phyloP scores from a whole-genome alignment of 108 stramenopile genomes.

The Cyclotella cryptica region DNA sequence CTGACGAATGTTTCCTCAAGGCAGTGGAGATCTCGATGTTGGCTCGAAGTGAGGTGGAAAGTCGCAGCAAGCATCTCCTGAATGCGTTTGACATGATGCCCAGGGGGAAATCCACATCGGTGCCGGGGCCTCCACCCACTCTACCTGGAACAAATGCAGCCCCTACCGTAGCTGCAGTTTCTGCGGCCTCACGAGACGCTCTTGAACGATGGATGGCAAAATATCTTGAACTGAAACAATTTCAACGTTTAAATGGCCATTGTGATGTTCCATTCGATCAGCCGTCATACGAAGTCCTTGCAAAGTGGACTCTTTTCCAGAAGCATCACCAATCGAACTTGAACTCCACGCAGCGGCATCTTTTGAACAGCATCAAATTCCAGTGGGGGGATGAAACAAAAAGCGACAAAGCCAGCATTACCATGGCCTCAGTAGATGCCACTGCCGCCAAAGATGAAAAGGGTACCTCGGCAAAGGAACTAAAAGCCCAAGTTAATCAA shows the following conservation, averaged over 20 bases:
- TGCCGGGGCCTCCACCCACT: not conserved
- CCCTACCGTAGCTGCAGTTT: not conserved
- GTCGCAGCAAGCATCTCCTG: conserved; percentile 32
- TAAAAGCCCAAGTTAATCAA: conserved; percentile 21
- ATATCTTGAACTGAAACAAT: conserved; percentile 10
- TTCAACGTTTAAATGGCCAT: conserved; percentile 16
- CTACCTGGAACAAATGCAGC: not conserved
- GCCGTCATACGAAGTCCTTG: conserved; percentile 2
- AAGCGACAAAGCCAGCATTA: too few relatives aligned
- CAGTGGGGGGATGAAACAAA: not conserved
- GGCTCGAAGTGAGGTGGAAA: conserved; percentile 40
- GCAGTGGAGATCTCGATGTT: conserved; percentile 39
- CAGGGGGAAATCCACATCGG: not conserved
- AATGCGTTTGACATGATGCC: conserved; percentile 40
- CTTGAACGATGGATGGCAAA: conserved; percentile 12
- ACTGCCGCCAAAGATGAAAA: not conserved
- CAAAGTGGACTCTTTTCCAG: conserved; percentile 6
- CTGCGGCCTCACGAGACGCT: not conserved
- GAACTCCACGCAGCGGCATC: not conserved
- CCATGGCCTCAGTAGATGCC: not conserved
- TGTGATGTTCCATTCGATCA: conserved; percentile 14
- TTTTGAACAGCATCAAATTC: conserved; percentile 18
- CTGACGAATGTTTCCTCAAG: conserved; percentile 47
- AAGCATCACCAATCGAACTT: not conserved
- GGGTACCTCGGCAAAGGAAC: not conserved